These are phyloP conservation scores for Beauveria caledonica DNA, from an alignment of 2,329 filamentous ascomycete genomes.

Conservation along the genomic window DNA sequence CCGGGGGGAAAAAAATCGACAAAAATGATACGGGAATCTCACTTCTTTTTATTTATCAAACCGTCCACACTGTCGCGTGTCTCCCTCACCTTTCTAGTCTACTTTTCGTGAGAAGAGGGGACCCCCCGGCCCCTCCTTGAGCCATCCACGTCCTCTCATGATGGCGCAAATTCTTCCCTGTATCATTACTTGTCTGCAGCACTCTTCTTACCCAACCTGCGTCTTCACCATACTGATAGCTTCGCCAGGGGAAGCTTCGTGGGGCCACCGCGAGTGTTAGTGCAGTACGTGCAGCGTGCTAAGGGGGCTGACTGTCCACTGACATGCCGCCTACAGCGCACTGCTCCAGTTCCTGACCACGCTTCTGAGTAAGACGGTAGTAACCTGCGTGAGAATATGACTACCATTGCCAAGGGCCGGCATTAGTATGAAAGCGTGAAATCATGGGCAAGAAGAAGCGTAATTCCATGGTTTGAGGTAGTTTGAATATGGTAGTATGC, in stretches of 20 bases:
- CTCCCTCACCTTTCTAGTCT: neutral
- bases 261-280: neutral
- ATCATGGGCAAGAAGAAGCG: neutral
- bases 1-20: neutral
- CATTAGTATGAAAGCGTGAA: neutral
- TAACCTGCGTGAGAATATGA: slow-evolving; percentile 11
- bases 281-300: neutral
- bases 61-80: neutral
- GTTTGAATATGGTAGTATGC: neutral
- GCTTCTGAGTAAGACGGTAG: slow-evolving; percentile 10
- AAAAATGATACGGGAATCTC: neutral
- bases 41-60: neutral
- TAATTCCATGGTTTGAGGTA: neutral
- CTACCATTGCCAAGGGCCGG: neutral
- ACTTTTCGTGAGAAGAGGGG: slow-evolving; percentile 11
- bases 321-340: neutral
- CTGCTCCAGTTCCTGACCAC: neutral
- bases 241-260: neutral
- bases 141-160: neutral
- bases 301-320: neutral
- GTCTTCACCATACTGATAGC: slow-evolving; percentile 4
- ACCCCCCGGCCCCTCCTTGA: neutral
- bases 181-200: neutral
- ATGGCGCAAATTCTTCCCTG: neutral
- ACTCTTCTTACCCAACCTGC: neutral